Evolutionary conservation across 345 rosid genomes (phyloP).

Genomic region (Ceriops zippeliana): DNA sequence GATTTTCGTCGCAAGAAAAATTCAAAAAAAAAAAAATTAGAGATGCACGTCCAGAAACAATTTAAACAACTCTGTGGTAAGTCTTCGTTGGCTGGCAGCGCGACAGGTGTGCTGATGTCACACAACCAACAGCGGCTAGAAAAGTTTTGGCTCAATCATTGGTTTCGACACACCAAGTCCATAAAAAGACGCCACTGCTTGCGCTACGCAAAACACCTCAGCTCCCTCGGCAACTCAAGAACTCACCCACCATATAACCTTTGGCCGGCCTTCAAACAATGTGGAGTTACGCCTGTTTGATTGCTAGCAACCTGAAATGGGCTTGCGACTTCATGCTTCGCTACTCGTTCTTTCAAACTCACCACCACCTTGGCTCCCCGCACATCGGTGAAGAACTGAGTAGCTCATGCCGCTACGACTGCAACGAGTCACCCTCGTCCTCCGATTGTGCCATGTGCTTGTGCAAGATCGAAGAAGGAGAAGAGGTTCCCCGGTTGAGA

Average conservation of each 20-base stretch:
- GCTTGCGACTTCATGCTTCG: constrained; percentile 17
- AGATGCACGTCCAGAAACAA: too few relatives aligned
- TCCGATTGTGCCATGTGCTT: constrained; percentile 13
- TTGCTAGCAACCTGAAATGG: constrained; percentile 14
- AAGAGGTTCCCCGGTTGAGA: constrained; percentile 20
- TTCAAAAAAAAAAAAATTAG: too few relatives aligned
- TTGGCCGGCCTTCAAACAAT: not conserved
- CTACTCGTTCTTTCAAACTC: not conserved
- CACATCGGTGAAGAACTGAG: not conserved
- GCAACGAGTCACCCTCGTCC: not conserved
- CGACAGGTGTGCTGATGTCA: too few relatives aligned
- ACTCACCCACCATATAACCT: not conserved
- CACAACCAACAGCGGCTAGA: too few relatives aligned
- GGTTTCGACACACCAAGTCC: too few relatives aligned
- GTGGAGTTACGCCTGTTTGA: not conserved
- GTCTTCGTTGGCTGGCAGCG: too few relatives aligned
- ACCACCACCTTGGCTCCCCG: not conserved
- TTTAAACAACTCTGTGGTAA: too few relatives aligned
- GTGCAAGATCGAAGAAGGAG: constrained; percentile 11
- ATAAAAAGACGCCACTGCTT: not conserved
- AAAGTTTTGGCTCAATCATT: too few relatives aligned
- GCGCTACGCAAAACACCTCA: not conserved
- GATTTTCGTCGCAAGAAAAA: too few relatives aligned
- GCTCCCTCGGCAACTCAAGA: not conserved
- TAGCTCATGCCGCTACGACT: not conserved